Percentiles rank a stretch among this genome's conserved stretches.
These are phyloP conservation scores for Phanerodontia chrysosporium DNA, from an alignment of 768 basidiomycete species.

Conservation along the genomic window DNA sequence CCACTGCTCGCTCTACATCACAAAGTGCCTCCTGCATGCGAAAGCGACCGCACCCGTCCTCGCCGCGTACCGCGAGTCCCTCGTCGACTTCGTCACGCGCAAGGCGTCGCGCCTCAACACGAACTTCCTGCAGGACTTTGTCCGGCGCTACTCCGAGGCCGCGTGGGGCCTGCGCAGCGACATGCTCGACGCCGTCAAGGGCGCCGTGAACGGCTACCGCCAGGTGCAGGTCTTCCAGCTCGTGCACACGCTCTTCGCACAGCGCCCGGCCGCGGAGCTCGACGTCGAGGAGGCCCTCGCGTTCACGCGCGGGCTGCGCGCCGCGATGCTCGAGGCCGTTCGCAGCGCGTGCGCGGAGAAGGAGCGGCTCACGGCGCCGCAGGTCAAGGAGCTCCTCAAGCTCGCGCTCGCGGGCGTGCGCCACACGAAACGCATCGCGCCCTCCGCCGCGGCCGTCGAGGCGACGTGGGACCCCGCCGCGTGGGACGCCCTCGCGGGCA, in stretches of 20 bases:
- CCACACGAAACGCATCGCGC: conserved; percentile 49
- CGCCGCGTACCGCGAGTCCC: conserved; percentile 57
- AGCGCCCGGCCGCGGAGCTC: conserved; percentile 41
- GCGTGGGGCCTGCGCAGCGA: conserved; percentile 64
- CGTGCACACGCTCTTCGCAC: conserved; percentile 57
- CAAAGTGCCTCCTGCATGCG: conserved; percentile 43
- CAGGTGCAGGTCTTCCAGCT: conserved; percentile 72
- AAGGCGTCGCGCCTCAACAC: conserved; percentile 76
- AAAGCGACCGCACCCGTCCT: conserved; percentile 39
- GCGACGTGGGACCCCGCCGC: conserved; percentile 55
- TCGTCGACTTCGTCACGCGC: conserved; percentile 72
- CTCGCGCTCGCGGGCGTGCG: conserved; percentile 61
- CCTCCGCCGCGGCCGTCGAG: conserved; percentile 25
- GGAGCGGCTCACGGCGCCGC: conserved; percentile 47
- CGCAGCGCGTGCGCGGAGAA: conserved; percentile 43
- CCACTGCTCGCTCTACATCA: conserved; percentile 67
- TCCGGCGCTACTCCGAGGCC: conserved; percentile 55
- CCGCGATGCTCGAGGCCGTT: conserved; percentile 44
- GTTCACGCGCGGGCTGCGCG: conserved; percentile 50
- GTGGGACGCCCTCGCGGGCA: conserved; percentile 49
- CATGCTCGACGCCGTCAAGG: conserved; percentile 51
- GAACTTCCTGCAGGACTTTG: conserved; percentile 75
- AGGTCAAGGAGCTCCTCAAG: conserved; percentile 80
- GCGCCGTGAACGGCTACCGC: conserved; percentile 74
- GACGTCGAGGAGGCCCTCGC: conserved; percentile 37